Base-by-base conservation (phyloP, 202 grass and related monocot species). In the Eragrostis tef region DNA sequence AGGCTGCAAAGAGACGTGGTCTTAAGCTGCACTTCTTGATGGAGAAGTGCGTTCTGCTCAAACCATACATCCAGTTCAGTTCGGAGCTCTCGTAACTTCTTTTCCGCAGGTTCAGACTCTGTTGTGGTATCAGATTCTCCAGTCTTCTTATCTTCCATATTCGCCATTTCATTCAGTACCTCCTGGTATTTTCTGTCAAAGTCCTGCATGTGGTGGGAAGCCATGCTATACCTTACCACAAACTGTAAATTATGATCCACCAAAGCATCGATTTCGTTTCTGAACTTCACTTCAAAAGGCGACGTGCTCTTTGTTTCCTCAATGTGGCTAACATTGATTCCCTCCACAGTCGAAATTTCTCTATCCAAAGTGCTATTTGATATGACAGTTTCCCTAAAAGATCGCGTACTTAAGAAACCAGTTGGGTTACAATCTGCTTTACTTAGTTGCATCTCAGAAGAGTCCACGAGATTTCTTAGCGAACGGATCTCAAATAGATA, bases 51-150 rank as follows among this genome's bases (percentile, higher is more conserved):
- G 2, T 85, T 97, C 71, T 92, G 87, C 83, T 97, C 94, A 81
- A 94, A 72, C 91, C 94, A 94, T 25, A 97, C 83, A 25, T 90
- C 88, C 71, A 97, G 77, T 56, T 94, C 94, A 25, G 91, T 90
- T 79, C 79, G 93, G 39, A 94, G 81, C 51, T 85, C 86, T 85
- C 90, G 86, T 39, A 97, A 71, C 39, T 82, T 85, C 79, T 83
- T 87, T 62, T 92, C 88, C 22, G 81, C 54, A 53, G 72, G 81
- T 80, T 60, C 67, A 44, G 81, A 65, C 58, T 86, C 44, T 22
- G 26, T 5, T 19, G 51, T 22, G 27, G n/a, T 24, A 24, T 39
- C 51, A 21, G 53, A 43, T 63, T 85, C 87, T 74, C 31, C 62
- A 11, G 11, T 15, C 27, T 79, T 85, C 7, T 86, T 74, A 69